These are phyloP conservation scores for Cryptosporidium parvum DNA, from an alignment of 169 alveolate species.

Conservation along the genomic window DNA sequence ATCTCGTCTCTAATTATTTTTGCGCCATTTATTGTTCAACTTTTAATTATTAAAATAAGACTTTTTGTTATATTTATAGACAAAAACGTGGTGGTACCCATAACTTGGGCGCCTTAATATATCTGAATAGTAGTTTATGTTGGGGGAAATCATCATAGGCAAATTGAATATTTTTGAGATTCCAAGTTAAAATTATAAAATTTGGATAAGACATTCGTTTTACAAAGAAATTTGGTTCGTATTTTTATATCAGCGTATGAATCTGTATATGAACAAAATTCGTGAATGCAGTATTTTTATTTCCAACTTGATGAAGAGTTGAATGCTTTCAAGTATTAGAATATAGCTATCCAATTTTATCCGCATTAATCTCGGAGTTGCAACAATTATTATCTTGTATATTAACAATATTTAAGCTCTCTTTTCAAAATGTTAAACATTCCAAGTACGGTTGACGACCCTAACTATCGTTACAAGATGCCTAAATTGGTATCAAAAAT, in stretches of 20 bases:
- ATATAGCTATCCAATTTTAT: slow-evolving; percentile 10
- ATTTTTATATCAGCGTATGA: slow-evolving; percentile 41
- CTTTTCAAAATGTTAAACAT: slow-evolving; percentile 86
- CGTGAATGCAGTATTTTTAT: slow-evolving; percentile 26
- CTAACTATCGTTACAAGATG: slow-evolving; percentile 96
- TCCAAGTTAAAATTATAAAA: neutral
- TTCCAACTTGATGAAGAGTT: slow-evolving; percentile 48
- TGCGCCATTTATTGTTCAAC: neutral
- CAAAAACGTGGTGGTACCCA: slow-evolving; percentile 37
- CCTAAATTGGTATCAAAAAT: slow-evolving; percentile 93
- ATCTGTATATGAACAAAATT: slow-evolving; percentile 45
- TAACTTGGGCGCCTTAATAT: slow-evolving; percentile 29
- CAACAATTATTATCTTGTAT: neutral
- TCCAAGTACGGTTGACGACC: slow-evolving; percentile 95
- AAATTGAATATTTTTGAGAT: slow-evolving; percentile 7
- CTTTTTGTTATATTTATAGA: slow-evolving; percentile 20
- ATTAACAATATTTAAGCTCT: neutral
- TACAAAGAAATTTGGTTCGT: neutral
- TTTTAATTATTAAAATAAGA: neutral
- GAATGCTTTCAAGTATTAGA: slow-evolving; percentile 19
- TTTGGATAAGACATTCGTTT: neutral
- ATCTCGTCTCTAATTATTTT: slow-evolving; percentile 37
- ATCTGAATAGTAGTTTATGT: slow-evolving; percentile 18
- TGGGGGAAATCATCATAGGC: slow-evolving; percentile 13
- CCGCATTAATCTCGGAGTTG: neutral